Evolutionary conservation across 177 flowering plant genomes (phyloP), one percentile per base, ranked within the genome.

Genomic region (Vitis hybrid): DNA sequence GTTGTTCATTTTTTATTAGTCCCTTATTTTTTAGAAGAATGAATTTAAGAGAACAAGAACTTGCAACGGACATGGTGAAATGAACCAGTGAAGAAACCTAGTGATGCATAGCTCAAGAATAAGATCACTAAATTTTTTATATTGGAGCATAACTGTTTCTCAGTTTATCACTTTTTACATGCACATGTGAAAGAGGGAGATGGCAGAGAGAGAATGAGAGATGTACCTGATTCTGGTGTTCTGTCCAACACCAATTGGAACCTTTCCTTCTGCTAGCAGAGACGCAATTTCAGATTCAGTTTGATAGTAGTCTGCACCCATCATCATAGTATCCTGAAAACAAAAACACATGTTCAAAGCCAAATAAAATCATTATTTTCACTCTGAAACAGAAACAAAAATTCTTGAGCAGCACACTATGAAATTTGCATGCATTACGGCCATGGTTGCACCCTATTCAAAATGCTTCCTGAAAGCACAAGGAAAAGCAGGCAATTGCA

Each of bases 241-340:
- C 60, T 73, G 81, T 34, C 98, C 99, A 55, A 95, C 93, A n/a
- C 99, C 99, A 64, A 93, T 82, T 13, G 99, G 97, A 76, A 93
- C 97, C 81, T 92, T 88, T 62, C 97, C 98, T 60, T 84, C 86
- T 17, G 98, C 97, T 17, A 93, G 81, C 11, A 86, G 79, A 72
- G 94, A 84, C 52, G 97, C 98, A 74, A 93, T 88, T 82, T 96
- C 98, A 34, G 92, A 78, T 74, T 96, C 98, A 10, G 99, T 96
- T 74, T 93, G 98, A 69, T 96, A 96, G 70, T 84, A 88, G 74
- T 96, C 98, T 30, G 99, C 99, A 60, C 99, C 99, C 99, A 96
- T 93, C 99, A 96, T 91, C 94, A 96, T 86, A 2, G 98, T 91
- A 80, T 96, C 97, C 98, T 95, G 85, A 56, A 80, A 70, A 74